These are phyloP conservation scores for Pythium chondricola DNA, from an alignment of 352 stramenopile genomes.

Conservation along the genomic window DNA sequence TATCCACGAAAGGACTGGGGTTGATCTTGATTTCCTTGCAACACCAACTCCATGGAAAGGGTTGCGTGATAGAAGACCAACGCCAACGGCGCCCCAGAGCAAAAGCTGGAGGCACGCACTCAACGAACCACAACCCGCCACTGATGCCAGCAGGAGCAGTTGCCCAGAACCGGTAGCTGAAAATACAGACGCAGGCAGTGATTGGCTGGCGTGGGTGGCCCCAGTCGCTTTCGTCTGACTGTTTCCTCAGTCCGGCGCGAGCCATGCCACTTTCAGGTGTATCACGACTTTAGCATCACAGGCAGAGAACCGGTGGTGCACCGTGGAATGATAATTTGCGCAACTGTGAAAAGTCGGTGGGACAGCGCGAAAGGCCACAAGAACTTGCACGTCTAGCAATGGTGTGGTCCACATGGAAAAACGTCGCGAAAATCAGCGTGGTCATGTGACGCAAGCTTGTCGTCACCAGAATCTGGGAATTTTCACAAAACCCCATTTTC, in stretches of 20 bases:
- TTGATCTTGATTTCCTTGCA: slow-evolving; percentile 10
- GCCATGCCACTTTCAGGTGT: slow-evolving; percentile 12
- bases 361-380: background rate
- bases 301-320: too few species aligned
- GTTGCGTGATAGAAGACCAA: background rate
- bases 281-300: too few species aligned
- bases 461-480: too few species aligned
- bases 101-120: slow-evolving; percentile 11
- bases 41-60: slow-evolving; percentile 3
- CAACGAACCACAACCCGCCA: slow-evolving; percentile 18
- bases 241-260: slow-evolving; percentile 5
- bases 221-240: slow-evolving; percentile 24
- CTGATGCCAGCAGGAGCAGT: slow-evolving; percentile 7
- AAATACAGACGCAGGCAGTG: slow-evolving; percentile 12
- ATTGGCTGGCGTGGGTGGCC: slow-evolving; percentile 14
- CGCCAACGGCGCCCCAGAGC: background rate
- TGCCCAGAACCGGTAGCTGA: slow-evolving; percentile 17
- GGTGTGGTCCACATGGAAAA: background rate
- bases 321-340: background rate
- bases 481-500: too few species aligned
- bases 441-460: too few species aligned
- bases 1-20: slow-evolving; percentile 17
- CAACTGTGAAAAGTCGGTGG: background rate
- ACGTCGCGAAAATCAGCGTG: too few species aligned
- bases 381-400: background rate